Evolutionary conservation across 2,329 filamentous ascomycete genomes (phyloP).

Genomic region (Fusarium illudens): DNA sequence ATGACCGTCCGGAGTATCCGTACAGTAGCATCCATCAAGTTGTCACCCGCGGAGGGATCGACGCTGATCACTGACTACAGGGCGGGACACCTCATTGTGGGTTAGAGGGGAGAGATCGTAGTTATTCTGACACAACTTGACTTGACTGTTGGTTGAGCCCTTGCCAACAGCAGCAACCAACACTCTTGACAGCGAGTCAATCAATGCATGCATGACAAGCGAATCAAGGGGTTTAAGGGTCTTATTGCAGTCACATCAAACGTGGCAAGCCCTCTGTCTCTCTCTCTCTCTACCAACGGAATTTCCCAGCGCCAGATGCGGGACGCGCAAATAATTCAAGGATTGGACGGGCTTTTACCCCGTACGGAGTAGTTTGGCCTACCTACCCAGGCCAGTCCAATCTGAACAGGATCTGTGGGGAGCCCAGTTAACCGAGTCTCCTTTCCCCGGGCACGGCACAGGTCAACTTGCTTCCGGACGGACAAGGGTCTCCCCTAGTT

Average conservation of each 20-base stretch:
- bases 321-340: not conserved
- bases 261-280: no score
- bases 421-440: not conserved
- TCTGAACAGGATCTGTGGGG: slow-evolving; percentile 5
- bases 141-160: not conserved
- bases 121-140: not conserved
- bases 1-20: not conserved
- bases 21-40: not conserved
- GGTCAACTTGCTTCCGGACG: not conserved
- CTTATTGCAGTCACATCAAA: no score
- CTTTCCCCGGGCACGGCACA: not conserved
- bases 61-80: not conserved
- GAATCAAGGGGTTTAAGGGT: not conserved
- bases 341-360: not conserved
- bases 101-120: not conserved
- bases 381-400: not conserved
- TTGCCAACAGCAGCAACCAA: not conserved
- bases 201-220: not conserved
- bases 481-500: not conserved
- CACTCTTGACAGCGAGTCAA: not conserved
- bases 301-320: not conserved
- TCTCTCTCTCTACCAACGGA: no score
- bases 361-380: not conserved
- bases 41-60: not conserved
- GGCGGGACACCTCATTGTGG: not conserved